Conservation (phyloP, 1,139 yeast genomes). For the Taphrina sp. region DNA sequence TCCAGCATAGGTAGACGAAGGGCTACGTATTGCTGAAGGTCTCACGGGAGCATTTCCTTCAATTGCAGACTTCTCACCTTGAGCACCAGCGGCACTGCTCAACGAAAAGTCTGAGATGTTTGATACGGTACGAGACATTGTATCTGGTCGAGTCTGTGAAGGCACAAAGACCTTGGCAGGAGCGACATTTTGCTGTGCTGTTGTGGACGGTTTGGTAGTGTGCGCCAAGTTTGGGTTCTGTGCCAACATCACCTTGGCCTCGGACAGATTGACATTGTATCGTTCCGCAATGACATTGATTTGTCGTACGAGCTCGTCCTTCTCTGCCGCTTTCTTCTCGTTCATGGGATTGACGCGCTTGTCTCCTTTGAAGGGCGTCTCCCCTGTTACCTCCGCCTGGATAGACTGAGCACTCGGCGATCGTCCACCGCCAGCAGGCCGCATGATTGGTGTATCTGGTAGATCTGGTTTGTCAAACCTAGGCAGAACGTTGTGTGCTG, state of each 20-base stretch:
- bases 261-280: constrained; percentile 6
- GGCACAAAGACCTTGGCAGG: no score
- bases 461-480: not conserved
- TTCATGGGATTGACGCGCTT: constrained; percentile 6
- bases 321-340: not conserved
- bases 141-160: no score
- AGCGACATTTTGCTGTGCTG: no score
- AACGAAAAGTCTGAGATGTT: no score
- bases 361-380: constrained; percentile 15
- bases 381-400: not conserved
- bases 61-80: no score
- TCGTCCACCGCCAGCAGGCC: not conserved
- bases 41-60: no score
- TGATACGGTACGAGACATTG: no score
- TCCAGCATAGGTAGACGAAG: no score
- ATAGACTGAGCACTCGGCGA: not conserved
- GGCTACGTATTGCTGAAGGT: no score
- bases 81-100: no score
- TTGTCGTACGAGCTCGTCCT: constrained; percentile 5
- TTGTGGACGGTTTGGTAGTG: no score
- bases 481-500: not conserved
- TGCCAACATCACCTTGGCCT: constrained; percentile 13
- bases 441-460: not conserved
- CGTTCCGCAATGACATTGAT: constrained; percentile 2
- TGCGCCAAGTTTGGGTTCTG: constrained; percentile 11